These are phyloP conservation scores for Fusarium piperis DNA, from an alignment of 2,329 filamentous ascomycete genomes.

Conservation along the genomic window DNA sequence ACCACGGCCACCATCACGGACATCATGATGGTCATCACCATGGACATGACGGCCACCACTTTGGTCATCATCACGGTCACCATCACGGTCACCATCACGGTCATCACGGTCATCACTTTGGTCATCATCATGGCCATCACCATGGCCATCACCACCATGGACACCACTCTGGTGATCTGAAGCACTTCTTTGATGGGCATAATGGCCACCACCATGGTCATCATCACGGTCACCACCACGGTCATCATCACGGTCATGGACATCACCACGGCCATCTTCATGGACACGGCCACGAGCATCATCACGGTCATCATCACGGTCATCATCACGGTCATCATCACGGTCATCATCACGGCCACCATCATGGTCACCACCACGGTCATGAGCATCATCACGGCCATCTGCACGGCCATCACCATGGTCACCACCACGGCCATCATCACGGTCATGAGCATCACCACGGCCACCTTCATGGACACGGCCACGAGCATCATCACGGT, in stretches of 20 bases:
- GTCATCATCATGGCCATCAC: background rate
- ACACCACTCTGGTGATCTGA: background rate
- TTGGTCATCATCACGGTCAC: background rate
- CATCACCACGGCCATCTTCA: background rate
- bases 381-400: background rate
- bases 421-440: background rate
- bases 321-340: background rate
- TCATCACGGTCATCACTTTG: background rate
- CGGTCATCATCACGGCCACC: background rate
- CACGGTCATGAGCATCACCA: background rate
- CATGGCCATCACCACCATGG: background rate
- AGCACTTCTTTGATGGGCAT: background rate
- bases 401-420: background rate
- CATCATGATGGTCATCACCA: background rate
- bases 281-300: background rate
- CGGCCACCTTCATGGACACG: background rate
- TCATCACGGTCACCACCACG: background rate
- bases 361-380: background rate
- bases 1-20: background rate
- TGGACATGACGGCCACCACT: background rate
- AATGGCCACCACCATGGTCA: background rate
- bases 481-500: constrained; percentile 5
- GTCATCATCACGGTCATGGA: background rate
- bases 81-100: background rate
- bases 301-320: background rate